Percentiles rank a stretch among this genome's conserved stretches.
These are phyloP conservation scores for Prunus mongolica DNA, from an alignment of 306 rosid species.

Conservation along the genomic window DNA sequence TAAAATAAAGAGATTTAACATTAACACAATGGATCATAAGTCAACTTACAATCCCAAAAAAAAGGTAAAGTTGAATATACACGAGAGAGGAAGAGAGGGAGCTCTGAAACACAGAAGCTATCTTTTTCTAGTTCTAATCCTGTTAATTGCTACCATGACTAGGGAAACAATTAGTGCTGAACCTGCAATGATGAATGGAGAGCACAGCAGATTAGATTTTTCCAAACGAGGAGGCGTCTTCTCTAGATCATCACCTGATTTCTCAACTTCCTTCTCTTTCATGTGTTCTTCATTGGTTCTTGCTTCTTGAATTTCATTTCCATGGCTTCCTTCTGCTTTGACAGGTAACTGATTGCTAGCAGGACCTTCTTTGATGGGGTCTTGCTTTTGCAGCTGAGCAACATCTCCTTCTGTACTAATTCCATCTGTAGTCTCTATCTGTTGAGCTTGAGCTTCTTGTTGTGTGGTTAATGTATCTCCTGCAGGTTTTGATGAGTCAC, in stretches of 20 bases:
- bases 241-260: slow-evolving; percentile 9
- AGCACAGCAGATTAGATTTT: slow-evolving; percentile 18
- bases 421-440: not conserved
- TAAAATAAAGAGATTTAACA: too few relatives aligned
- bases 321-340: not conserved
- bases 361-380: not conserved
- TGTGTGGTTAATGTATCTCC: not conserved
- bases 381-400: not conserved
- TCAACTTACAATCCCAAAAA: not conserved
- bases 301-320: slow-evolving; percentile 12
- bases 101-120: not conserved
- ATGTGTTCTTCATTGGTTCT: not conserved
- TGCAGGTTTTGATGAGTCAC: slow-evolving; percentile 3
- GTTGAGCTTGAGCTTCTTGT: slow-evolving; percentile 15
- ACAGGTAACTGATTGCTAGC: not conserved
- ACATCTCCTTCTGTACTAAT: not conserved
- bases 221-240: slow-evolving; percentile 11
- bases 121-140: slow-evolving; percentile 32
- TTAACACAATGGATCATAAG: too few relatives aligned
- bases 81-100: not conserved
- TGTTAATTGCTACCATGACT: slow-evolving; percentile 30
- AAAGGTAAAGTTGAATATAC: not conserved
- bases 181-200: slow-evolving; percentile 50
- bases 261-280: slow-evolving; percentile 12
- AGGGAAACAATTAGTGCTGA: slow-evolving; percentile 49